phyloP scores from a whole-genome alignment of 129 eudicot species.

The Centaurea solstitialis region DNA sequence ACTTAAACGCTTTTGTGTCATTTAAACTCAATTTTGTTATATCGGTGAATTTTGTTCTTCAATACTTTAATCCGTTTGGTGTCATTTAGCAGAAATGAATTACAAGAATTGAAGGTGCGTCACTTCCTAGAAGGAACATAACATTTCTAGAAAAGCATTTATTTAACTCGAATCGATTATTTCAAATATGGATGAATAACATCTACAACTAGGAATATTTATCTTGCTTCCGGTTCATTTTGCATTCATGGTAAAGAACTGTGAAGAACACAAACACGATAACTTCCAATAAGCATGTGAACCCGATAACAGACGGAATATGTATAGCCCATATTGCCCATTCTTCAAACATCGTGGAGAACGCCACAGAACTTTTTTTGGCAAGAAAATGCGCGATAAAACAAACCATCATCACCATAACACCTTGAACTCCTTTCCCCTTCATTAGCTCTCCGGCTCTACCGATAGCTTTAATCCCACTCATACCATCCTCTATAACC shows the following conservation, averaged over 20 bases:
- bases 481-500: slow-evolving; percentile 21
- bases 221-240: slow-evolving; percentile 1
- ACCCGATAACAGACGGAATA: slow-evolving; percentile 3
- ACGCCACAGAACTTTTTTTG: neutral
- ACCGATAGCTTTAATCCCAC: slow-evolving; percentile 35
- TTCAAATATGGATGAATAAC: neutral
- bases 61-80: neutral
- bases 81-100: neutral
- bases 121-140: neutral
- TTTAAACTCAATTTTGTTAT: too few species aligned
- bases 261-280: slow-evolving; percentile 28
- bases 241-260: slow-evolving; percentile 26
- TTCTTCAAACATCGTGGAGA: slow-evolving; percentile 4
- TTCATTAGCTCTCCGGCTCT: slow-evolving; percentile 32
- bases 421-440: slow-evolving; percentile 15
- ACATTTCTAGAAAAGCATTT: neutral
- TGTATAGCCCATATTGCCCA: neutral
- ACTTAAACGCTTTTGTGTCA: too few species aligned
- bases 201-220: neutral
- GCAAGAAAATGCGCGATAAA: neutral
- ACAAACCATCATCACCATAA: slow-evolving; percentile 10
- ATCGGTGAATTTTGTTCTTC: neutral
- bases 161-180: neutral
- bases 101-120: neutral
- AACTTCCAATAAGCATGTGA: slow-evolving; percentile 17